Evolutionary conservation across 148 eudicot genomes (phyloP).

Genomic region (Spergularia bocconei): DNA sequence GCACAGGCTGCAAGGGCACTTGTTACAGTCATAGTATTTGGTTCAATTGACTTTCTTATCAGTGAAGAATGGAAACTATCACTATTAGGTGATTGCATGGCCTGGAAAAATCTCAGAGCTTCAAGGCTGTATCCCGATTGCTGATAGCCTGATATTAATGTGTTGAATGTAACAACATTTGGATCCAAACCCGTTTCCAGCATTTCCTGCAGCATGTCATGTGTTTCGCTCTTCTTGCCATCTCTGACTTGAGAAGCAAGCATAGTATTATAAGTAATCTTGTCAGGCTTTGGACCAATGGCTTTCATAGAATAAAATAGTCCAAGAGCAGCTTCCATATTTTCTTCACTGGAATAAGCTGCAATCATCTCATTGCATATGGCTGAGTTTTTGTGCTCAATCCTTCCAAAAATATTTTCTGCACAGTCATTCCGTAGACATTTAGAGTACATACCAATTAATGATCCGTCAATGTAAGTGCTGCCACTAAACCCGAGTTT

Average conservation of each 20-base stretch:
- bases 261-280: slow-evolving; percentile 48
- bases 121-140: slow-evolving; percentile 43
- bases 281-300: slow-evolving; percentile 40
- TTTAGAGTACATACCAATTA: slow-evolving; percentile 50
- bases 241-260: slow-evolving; percentile 46
- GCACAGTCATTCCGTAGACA: slow-evolving; percentile 41
- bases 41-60: slow-evolving; percentile 20
- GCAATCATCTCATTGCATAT: slow-evolving; percentile 62
- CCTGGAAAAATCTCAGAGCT: slow-evolving; percentile 45
- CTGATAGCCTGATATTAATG: slow-evolving; percentile 50
- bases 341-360: slow-evolving; percentile 43
- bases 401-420: slow-evolving; percentile 32
- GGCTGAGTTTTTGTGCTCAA: slow-evolving; percentile 36
- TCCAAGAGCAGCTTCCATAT: slow-evolving; percentile 29
- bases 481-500: slow-evolving; percentile 33
- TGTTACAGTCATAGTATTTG: slow-evolving; percentile 38
- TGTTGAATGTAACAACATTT: slow-evolving; percentile 41
- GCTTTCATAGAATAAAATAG: slow-evolving; percentile 37
- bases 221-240: slow-evolving; percentile 37
- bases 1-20: slow-evolving; percentile 59
- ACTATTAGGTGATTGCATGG: slow-evolving; percentile 37
- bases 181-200: slow-evolving; percentile 37
- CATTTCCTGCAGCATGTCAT: slow-evolving; percentile 41
- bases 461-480: slow-evolving; percentile 41
- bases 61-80: slow-evolving; percentile 19